Conservation (phyloP, 108 stramenopile genomes). For the Seminavis robusta region DNA sequence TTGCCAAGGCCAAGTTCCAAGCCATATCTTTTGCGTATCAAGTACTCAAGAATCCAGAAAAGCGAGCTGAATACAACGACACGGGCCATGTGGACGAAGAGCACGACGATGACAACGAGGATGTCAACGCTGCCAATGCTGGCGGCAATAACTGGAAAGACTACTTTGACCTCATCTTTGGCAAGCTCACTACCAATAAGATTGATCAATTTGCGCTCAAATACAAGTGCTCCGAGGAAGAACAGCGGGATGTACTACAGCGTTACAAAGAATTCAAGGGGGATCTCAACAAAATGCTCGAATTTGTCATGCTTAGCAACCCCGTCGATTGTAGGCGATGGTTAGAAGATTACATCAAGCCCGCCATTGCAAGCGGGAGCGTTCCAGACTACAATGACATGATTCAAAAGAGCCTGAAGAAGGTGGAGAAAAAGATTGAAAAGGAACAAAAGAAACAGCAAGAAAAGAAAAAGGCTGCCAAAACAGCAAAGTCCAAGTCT, state of each 20-base stretch:
- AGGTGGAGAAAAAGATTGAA: slow-evolving; percentile 25
- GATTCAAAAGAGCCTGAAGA: slow-evolving; percentile 44
- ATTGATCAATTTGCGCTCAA: slow-evolving; percentile 76
- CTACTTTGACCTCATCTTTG: slow-evolving; percentile 77
- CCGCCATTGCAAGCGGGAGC: slow-evolving; percentile 62
- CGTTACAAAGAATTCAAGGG: slow-evolving; percentile 67
- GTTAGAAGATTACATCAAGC: slow-evolving; percentile 75
- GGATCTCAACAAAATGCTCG: slow-evolving; percentile 66
- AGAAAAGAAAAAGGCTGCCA: too few species aligned
- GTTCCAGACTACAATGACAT: slow-evolving; percentile 35
- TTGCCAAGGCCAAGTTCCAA: slow-evolving; percentile 52
- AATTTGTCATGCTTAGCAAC: slow-evolving; percentile 74
- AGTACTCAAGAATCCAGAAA: slow-evolving; percentile 36
- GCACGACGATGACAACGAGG: slow-evolving; percentile 26
- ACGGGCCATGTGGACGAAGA: slow-evolving; percentile 58
- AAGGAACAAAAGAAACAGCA: slow-evolving; percentile 23
- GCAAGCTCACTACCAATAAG: slow-evolving; percentile 58
- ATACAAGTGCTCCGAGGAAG: slow-evolving; percentile 86
- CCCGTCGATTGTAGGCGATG: slow-evolving; percentile 62
- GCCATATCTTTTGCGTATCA: slow-evolving; percentile 47
- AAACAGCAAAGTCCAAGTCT: neutral
- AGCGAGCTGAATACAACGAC: slow-evolving; percentile 55
- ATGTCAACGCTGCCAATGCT: slow-evolving; percentile 28
- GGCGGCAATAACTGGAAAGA: slow-evolving; percentile 35
- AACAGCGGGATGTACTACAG: slow-evolving; percentile 70